A percentile compares a stretch with the other conserved stretches of the same genome.
phyloP scores from a whole-genome alignment of 345 rosid species.

The Dovyalis caffra region DNA sequence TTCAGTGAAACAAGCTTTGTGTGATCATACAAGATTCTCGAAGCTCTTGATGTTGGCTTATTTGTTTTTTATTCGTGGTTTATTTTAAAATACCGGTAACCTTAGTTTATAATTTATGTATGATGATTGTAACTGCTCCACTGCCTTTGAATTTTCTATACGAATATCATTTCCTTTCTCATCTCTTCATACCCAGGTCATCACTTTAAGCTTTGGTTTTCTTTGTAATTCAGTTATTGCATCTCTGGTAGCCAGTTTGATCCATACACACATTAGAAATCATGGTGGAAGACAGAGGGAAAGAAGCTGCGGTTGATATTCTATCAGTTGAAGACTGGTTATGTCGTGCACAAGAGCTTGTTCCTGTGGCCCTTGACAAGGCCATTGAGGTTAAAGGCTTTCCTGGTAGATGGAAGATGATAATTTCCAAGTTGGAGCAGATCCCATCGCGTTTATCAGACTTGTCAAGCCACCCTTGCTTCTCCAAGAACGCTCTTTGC shows the following conservation, averaged over 20 bases:
- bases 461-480: constrained; percentile 91
- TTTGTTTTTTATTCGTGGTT: constrained; percentile 32
- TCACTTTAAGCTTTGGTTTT: constrained; percentile 23
- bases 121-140: constrained; percentile 76
- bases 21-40: constrained; percentile 59
- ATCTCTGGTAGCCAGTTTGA: constrained; percentile 30
- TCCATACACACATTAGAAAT: constrained; percentile 27
- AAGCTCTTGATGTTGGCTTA: constrained; percentile 42
- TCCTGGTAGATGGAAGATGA: constrained; percentile 84
- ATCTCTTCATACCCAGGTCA: constrained; percentile 30
- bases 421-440: constrained; percentile 75
- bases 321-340: constrained; percentile 76
- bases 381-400: constrained; percentile 69
- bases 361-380: constrained; percentile 54
- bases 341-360: constrained; percentile 62
- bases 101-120: constrained; percentile 24
- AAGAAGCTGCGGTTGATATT: constrained; percentile 24
- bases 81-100: constrained; percentile 21
- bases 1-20: constrained; percentile 45
- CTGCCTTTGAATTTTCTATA: constrained; percentile 42
- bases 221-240: constrained; percentile 30
- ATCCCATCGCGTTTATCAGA: constrained; percentile 73
- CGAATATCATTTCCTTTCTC: constrained; percentile 15
- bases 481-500: constrained; percentile 79
- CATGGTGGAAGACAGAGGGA: constrained; percentile 51